Percentiles rank a stretch among this genome's conserved stretches.
Evolutionary conservation across 305 asterid species (phyloP).

Genomic region (Fraxinus floribunda): DNA sequence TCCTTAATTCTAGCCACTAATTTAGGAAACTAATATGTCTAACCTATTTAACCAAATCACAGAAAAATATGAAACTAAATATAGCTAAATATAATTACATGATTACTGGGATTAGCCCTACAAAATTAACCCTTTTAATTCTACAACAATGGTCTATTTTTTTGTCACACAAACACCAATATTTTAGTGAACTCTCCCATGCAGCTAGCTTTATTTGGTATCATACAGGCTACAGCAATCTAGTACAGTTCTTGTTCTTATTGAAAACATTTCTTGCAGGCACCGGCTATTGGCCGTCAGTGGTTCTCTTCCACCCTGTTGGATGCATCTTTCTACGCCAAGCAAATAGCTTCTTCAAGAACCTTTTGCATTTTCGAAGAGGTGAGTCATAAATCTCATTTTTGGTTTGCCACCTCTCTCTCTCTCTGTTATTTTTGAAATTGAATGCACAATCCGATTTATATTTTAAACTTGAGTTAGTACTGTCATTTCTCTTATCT

Average conservation of each 20-base stretch:
- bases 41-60: no score
- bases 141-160: background rate
- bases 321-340: conserved; percentile 48
- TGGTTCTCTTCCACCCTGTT: conserved; percentile 69
- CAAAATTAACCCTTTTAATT: no score
- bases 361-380: conserved; percentile 91
- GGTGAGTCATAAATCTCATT: conserved; percentile 32
- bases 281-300: conserved; percentile 74
- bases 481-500: conserved; percentile 12
- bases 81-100: no score
- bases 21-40: no score
- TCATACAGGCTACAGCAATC: background rate
- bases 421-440: background rate
- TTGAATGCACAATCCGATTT: background rate
- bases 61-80: no score
- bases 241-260: background rate
- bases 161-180: background rate
- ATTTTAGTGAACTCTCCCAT: background rate
- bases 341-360: conserved; percentile 76
- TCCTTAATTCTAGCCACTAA: no score
- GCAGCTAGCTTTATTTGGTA: background rate
- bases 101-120: no score
- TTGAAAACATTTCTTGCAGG: conserved; percentile 40
- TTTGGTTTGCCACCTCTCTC: background rate
- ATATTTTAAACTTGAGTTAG: conserved; percentile 2